These are phyloP conservation scores for Diaporthe helianthi DNA, from an alignment of 2,329 filamentous ascomycete genomes.

Conservation along the genomic window DNA sequence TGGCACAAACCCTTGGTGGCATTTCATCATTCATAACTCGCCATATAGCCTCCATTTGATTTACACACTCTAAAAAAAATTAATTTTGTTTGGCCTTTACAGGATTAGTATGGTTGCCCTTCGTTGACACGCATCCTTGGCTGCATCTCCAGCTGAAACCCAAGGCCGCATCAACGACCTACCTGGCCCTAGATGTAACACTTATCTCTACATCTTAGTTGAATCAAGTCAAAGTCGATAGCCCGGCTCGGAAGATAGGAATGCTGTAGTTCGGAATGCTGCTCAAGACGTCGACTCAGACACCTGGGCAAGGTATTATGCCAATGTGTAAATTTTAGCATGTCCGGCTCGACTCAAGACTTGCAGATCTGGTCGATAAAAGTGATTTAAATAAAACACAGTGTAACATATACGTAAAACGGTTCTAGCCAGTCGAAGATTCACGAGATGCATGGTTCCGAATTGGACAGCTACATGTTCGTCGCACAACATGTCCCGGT, in stretches of 20 bases:
- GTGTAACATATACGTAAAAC: not conserved
- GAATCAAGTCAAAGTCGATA: not conserved
- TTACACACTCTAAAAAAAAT: not conserved
- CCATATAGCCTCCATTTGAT: too few relatives aligned
- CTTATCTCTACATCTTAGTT: not conserved
- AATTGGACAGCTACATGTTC: not conserved
- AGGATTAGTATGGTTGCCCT: not conserved
- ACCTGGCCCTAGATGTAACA: too few relatives aligned
- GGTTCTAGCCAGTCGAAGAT: not conserved
- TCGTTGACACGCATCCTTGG: not conserved
- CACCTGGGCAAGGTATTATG: not conserved
- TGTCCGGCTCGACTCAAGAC: not conserved
- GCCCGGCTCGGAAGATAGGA: too few relatives aligned
- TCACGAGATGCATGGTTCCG: not conserved
- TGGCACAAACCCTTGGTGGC: not conserved
- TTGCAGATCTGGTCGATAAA: not conserved
- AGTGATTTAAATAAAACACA: not conserved
- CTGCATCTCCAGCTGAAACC: too few relatives aligned
- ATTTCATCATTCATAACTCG: not conserved
- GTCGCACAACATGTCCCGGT: not conserved
- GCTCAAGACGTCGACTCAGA: not conserved
- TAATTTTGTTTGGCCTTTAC: not conserved
- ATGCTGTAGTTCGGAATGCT: not conserved
- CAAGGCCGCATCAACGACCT: not conserved
- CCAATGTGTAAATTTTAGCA: not conserved